These are phyloP conservation scores for Rhexocercosporidium sp. DNA, from an alignment of 2,329 filamentous ascomycete genomes.

Conservation along the genomic window DNA sequence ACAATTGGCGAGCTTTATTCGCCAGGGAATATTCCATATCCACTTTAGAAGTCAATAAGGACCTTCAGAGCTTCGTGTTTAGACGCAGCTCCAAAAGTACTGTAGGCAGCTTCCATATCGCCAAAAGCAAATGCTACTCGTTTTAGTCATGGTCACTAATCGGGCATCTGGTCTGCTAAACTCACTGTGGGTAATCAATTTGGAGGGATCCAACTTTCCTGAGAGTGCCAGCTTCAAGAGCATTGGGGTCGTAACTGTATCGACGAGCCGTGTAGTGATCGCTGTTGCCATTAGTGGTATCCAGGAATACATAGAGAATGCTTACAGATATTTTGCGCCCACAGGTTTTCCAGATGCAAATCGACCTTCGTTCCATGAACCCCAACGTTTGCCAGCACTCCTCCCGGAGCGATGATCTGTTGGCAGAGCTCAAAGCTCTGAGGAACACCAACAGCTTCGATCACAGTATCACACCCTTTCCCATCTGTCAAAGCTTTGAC, in stretches of 20 bases:
- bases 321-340: conserved; percentile 59
- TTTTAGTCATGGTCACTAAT: conserved; percentile 4
- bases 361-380: conserved; percentile 60
- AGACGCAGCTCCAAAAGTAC: conserved; percentile 49
- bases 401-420: conserved; percentile 57
- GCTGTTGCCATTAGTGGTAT: too few species aligned
- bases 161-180: too few species aligned
- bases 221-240: conserved; percentile 52
- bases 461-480: conserved; percentile 60
- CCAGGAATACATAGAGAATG: too few species aligned
- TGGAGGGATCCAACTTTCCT: conserved; percentile 48
- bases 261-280: conserved; percentile 54
- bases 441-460: conserved; percentile 61
- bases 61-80: conserved; percentile 52
- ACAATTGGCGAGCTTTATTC: too few species aligned
- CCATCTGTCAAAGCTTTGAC: conserved; percentile 54
- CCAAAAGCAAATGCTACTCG: conserved; percentile 47
- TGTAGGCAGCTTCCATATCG: conserved; percentile 51
- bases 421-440: conserved; percentile 59
- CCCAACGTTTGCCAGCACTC: conserved; percentile 61
- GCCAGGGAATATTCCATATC: too few species aligned
- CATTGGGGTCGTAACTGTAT: conserved; percentile 54
- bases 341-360: conserved; percentile 58
- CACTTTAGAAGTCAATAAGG: conserved; percentile 43
- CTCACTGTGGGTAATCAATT: conserved; percentile 53